Conservation (phyloP, 345 rosid genomes). For the Murraya koenigii region DNA sequence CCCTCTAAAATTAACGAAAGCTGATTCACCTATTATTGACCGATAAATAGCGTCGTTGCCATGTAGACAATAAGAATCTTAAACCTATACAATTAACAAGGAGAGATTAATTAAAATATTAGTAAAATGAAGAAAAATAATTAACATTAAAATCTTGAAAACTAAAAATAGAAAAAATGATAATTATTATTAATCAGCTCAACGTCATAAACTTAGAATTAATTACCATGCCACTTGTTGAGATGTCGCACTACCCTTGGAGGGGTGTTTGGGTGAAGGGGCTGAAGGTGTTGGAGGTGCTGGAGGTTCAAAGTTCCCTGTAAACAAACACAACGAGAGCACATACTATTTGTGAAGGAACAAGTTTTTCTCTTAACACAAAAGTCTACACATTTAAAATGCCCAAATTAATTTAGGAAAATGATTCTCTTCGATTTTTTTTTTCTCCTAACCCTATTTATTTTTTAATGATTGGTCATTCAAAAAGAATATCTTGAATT, state of each 20-base stretch:
- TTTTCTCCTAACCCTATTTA: no score
- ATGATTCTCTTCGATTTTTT: no score
- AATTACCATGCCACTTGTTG: conserved; percentile 25
- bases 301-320: conserved; percentile 35
- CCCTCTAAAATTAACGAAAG: background rate
- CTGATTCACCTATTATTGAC: background rate
- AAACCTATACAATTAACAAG: conserved; percentile 4
- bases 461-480: no score
- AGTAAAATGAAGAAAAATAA: background rate
- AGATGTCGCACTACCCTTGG: conserved; percentile 7
- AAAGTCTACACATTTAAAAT: no score
- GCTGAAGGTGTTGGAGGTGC: conserved; percentile 22
- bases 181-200: background rate
- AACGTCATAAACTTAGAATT: background rate
- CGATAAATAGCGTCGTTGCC: conserved; percentile 6
- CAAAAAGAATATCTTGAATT: no score
- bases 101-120: background rate
- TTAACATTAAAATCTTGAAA: background rate
- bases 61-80: background rate
- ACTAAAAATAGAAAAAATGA: no score
- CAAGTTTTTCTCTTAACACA: no score
- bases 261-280: background rate
- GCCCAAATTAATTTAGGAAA: no score
- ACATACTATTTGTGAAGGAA: no score
- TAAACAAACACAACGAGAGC: background rate